A percentile compares a stretch with the other conserved stretches of the same genome.
These are phyloP conservation scores for Rauvolfia tetraphylla DNA, from an alignment of 257 asterid species.

Conservation along the genomic window DNA sequence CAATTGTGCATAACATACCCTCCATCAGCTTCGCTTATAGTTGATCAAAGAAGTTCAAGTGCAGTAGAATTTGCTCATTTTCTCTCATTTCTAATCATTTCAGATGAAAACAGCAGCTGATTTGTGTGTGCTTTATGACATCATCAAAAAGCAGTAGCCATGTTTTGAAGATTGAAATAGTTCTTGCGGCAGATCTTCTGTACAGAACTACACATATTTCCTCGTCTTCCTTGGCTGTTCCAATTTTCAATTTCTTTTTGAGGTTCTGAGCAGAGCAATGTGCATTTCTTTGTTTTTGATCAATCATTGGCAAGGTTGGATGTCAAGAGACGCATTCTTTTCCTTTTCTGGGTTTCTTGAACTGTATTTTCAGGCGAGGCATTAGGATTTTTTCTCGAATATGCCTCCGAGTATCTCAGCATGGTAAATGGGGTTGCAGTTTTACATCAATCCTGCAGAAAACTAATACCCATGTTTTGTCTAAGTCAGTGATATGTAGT, in stretches of 20 bases:
- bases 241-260: not conserved
- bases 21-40: not conserved
- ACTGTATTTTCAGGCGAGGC: not conserved
- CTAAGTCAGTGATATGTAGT: not conserved
- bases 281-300: not conserved
- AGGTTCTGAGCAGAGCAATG: not conserved
- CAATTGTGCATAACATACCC: not conserved
- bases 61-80: not conserved
- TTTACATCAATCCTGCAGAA: not conserved
- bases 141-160: constrained; percentile 58
- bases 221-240: not conserved
- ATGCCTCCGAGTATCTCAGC: not conserved
- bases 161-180: not conserved
- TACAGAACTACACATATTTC: constrained; percentile 1
- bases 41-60: not conserved
- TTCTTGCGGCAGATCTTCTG: not conserved
- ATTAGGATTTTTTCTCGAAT: not conserved
- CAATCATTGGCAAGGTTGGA: not conserved
- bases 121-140: constrained; percentile 79
- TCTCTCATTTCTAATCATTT: constrained; percentile 9
- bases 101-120: constrained; percentile 97
- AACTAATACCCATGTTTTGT: not conserved
- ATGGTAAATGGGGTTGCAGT: not conserved
- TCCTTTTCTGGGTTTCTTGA: not conserved
- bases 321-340: not conserved